phyloP scores from a whole-genome alignment of 2,329 filamentous ascomycete genomes.

The Juglanconis oblonga region DNA sequence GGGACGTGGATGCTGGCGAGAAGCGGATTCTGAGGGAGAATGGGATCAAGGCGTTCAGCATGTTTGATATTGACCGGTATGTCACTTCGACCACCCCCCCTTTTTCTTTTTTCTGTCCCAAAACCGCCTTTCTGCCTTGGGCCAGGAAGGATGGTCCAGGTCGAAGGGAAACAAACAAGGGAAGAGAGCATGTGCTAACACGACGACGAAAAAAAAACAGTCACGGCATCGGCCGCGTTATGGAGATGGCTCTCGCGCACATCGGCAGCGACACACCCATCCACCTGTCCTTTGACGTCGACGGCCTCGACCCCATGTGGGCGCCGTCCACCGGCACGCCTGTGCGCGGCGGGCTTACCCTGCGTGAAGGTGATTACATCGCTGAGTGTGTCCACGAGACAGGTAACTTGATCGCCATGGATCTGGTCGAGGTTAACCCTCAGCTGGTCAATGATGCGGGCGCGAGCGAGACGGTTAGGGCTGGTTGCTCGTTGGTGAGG shows the following conservation, averaged over 20 bases:
- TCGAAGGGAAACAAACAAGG: neutral
- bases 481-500: constrained; percentile 85
- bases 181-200: neutral
- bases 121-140: no score
- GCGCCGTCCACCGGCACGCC: constrained; percentile 94
- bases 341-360: constrained; percentile 86
- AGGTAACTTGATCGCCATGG: constrained; percentile 73
- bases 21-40: constrained; percentile 87
- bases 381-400: constrained; percentile 83
- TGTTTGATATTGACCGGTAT: constrained; percentile 94
- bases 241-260: constrained; percentile 97
- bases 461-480: constrained; percentile 81
- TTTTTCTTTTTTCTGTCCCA: neutral
- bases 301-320: constrained; percentile 93
- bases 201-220: constrained; percentile 47
- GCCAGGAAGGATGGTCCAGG: no score
- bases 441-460: constrained; percentile 57
- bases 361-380: constrained; percentile 96
- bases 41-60: constrained; percentile 92
- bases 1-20: constrained; percentile 91
- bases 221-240: constrained; percentile 89
- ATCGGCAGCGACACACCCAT: constrained; percentile 94
- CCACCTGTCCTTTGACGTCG: constrained; percentile 95
- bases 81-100: constrained; percentile 23
- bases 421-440: constrained; percentile 81